Percentiles rank a stretch among this genome's conserved stretches.
These are phyloP conservation scores for Paramyrothecium sp. DNA, from an alignment of 2,329 filamentous ascomycete species.

Conservation along the genomic window DNA sequence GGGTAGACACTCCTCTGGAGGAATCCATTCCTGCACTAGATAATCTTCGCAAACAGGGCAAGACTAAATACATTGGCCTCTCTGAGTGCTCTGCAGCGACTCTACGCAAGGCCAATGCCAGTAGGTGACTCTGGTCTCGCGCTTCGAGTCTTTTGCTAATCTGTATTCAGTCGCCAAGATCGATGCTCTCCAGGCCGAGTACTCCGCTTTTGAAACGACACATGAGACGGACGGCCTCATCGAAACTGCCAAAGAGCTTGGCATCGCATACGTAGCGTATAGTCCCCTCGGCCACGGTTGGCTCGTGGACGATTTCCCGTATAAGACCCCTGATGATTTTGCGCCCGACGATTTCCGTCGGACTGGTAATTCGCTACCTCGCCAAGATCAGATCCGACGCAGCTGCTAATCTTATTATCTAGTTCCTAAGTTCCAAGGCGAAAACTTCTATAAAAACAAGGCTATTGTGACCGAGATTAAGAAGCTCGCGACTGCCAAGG, in stretches of 20 bases:
- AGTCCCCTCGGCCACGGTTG: slow-evolving; percentile 46
- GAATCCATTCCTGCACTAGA: slow-evolving; percentile 46
- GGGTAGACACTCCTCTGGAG: slow-evolving; percentile 40
- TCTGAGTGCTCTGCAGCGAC: slow-evolving; percentile 45
- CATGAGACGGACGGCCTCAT: slow-evolving; percentile 39
- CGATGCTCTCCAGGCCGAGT: slow-evolving; percentile 44
- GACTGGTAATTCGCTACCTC: slow-evolving; percentile 20
- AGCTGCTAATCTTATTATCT: neutral
- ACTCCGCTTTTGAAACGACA: slow-evolving; percentile 40
- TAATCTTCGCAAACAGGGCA: slow-evolving; percentile 40
- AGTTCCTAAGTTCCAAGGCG: slow-evolving; percentile 36
- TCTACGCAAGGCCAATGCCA: slow-evolving; percentile 41
- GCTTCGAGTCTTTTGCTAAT: too few relatives aligned
- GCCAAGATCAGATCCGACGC: too few relatives aligned
- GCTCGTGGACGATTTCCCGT: slow-evolving; percentile 42
- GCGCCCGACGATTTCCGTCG: slow-evolving; percentile 37
- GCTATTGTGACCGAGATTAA: slow-evolving; percentile 39
- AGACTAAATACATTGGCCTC: slow-evolving; percentile 47
- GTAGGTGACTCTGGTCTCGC: too few relatives aligned
- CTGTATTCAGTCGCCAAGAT: slow-evolving; percentile 49
- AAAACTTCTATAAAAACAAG: slow-evolving; percentile 43
- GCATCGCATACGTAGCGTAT: slow-evolving; percentile 42
- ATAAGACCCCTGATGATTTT: slow-evolving; percentile 44
- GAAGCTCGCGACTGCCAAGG: slow-evolving; percentile 28
- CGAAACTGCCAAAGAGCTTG: slow-evolving; percentile 36